A percentile compares a stretch with the other conserved stretches of the same genome.
Evolutionary conservation across 441 rosid species (phyloP).

Genomic region (Melastoma candidum): DNA sequence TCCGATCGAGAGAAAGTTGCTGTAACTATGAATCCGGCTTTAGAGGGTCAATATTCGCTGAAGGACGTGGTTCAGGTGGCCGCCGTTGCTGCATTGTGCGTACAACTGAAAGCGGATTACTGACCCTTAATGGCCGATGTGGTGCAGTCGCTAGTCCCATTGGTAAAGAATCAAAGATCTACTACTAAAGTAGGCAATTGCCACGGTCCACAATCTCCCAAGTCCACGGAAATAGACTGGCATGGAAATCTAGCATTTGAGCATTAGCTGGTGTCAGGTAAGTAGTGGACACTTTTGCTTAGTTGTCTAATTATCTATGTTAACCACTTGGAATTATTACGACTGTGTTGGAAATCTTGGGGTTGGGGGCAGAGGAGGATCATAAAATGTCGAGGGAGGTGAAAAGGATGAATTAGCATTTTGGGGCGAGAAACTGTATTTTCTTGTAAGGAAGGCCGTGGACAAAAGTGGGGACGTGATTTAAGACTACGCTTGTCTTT

Average conservation of each 20-base stretch:
- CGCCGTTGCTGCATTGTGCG: constrained; percentile 97
- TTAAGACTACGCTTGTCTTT: too few species aligned
- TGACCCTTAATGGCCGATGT: constrained; percentile 95
- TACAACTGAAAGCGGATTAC: constrained; percentile 83
- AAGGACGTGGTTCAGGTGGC: constrained; percentile 94
- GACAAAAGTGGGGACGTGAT: too few species aligned
- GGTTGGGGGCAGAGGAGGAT: too few species aligned
- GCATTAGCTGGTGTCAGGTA: background rate
- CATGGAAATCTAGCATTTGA: constrained; percentile 25
- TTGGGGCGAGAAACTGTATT: too few species aligned
- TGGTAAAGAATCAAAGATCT: constrained; percentile 54
- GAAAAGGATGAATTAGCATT: too few species aligned
- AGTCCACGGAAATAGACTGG: constrained; percentile 33
- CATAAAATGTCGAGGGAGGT: too few species aligned
- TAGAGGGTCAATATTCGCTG: constrained; percentile 72
- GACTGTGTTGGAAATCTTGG: too few species aligned
- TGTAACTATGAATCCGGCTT: constrained; percentile 77
- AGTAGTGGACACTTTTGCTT: background rate
- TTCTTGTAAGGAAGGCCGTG: too few species aligned
- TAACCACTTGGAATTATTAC: too few species aligned
- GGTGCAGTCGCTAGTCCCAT: constrained; percentile 76
- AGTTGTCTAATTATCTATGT: too few species aligned
- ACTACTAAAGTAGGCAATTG: constrained; percentile 38
- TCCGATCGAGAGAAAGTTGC: constrained; percentile 75
- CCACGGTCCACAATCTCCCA: constrained; percentile 33